A percentile compares a stretch with the other conserved stretches of the same genome.
These are phyloP conservation scores for Dipodascus geniculatus DNA, from an alignment of 805 yeast species.

Conservation along the genomic window DNA sequence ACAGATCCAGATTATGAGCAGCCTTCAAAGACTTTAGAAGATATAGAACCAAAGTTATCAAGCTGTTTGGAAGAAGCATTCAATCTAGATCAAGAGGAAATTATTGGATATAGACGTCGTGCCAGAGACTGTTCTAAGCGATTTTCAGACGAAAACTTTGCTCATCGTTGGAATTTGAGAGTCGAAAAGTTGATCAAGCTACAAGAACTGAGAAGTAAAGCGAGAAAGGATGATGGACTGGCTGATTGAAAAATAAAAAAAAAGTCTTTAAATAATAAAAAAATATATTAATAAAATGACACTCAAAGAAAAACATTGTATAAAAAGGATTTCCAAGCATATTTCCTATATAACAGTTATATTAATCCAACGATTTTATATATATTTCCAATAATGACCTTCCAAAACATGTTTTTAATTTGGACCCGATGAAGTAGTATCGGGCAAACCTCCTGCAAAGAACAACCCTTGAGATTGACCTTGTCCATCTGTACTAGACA, in stretches of 20 bases:
- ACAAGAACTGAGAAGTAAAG: constrained; percentile 13
- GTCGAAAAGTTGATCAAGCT: constrained; percentile 15
- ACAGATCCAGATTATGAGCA: constrained; percentile 56
- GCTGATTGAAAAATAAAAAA: not conserved
- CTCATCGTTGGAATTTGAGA: constrained; percentile 36
- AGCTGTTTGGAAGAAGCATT: constrained; percentile 37
- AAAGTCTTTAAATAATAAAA: too few relatives aligned
- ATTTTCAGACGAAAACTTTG: constrained; percentile 54
- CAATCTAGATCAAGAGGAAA: constrained; percentile 28
- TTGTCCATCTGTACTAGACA: constrained; percentile 10
- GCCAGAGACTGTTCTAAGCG: constrained; percentile 31
- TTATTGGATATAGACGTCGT: constrained; percentile 32
- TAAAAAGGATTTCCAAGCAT: not conserved
- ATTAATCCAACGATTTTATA: not conserved
- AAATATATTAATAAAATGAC: not conserved
- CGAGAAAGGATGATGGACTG: constrained; percentile 7
- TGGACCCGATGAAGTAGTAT: constrained; percentile 17
- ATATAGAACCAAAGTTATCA: constrained; percentile 39
- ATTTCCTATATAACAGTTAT: not conserved
- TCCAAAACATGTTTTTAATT: not conserved
- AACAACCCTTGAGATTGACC: constrained; percentile 15
- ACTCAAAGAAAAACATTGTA: not conserved
- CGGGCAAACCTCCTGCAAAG: constrained; percentile 25
- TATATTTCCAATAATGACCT: not conserved
- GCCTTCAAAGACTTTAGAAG: constrained; percentile 8